Evolutionary conservation across 1,284 basidiomycete genomes (phyloP).

Genomic region (Fomitopsis palustris): DNA sequence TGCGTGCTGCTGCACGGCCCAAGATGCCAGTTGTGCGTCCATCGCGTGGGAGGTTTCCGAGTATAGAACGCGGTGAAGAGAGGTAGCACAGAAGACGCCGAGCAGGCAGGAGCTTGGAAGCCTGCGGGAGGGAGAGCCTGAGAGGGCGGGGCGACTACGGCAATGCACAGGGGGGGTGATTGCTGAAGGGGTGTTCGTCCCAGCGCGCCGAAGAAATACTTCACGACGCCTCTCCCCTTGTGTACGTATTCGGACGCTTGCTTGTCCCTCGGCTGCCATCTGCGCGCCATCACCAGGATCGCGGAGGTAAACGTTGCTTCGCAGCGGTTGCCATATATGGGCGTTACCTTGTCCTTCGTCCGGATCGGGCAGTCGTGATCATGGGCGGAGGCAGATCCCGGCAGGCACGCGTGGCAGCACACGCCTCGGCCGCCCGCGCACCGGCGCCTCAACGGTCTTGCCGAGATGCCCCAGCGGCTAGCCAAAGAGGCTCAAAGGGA

Average conservation of each 20-base stretch:
- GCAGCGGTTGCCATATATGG: not conserved
- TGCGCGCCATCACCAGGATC: not conserved
- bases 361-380: not conserved
- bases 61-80: constrained; percentile 1
- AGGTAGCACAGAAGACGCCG: not conserved
- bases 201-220: not conserved
- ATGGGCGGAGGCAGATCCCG: not conserved
- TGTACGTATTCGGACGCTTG: constrained; percentile 4
- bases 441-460: not conserved
- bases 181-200: not conserved
- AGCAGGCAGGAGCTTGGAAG: not conserved
- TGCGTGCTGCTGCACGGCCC: constrained; percentile 2
- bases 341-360: not conserved
- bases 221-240: not conserved
- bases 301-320: not conserved
- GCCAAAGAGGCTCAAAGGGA: constrained; percentile 3
- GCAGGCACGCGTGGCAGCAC: not conserved
- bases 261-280: constrained; percentile 6
- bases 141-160: not conserved
- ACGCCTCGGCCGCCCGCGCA: not conserved
- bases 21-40: constrained; percentile 3
- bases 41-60: constrained; percentile 1
- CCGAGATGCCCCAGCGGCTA: not conserved
- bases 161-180: not conserved
- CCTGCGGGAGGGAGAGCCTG: not conserved